Evolutionary conservation across 208 protist species (phyloP), one percentile per base, ranked within the genome.

Genomic region (Trypanosoma congolense): DNA sequence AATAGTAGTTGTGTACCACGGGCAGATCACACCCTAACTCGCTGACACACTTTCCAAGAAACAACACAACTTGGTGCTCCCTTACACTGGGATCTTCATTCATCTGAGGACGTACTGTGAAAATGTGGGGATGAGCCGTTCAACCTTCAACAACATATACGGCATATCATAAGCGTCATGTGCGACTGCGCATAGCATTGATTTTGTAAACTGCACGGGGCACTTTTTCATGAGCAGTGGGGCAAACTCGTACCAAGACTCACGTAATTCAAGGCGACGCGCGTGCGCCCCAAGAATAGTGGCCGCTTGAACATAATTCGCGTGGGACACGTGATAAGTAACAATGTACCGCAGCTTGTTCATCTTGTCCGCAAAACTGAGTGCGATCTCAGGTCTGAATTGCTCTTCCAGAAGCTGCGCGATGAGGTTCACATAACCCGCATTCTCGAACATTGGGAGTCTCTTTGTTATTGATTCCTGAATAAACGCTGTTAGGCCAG

Each of bases 1-100:
- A 46, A 25, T 97, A 85, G 61, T 96, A 98, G 61, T 98, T 97
- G 60, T 98, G 93, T 48, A 98, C 78, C 3, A 84, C 83, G 3
- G 73, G 58, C 44, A 97, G 92, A 3, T 66, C 44, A 62, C 86
- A 96, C 31, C 77, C 53, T 31, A 75, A 82, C 36, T 87, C 83
- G n/a, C 68, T 62, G 22, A 98, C 87, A 63, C 80, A 92, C 55
- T 87, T 70, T 64, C 97, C 73, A 38, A 99, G 75, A 58, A 97
- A 95, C 24, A 80, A 49, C 21, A 98, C 83, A 26, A 93, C 90
- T 63, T 98, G 91, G 62, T 98, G 92, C 59, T 91, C 76, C 16
- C 51, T 25, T 51, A 79, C 76, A 48, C 25, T 63, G 16, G 50
- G 56, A 22, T 70, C 70, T 38, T 92, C 73, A 61, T 92, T 90